Evolutionary conservation across 2,329 filamentous ascomycete species (phyloP), one percentile per base, ranked within the genome.

Genomic region (Annulohypoxylon truncatum): DNA sequence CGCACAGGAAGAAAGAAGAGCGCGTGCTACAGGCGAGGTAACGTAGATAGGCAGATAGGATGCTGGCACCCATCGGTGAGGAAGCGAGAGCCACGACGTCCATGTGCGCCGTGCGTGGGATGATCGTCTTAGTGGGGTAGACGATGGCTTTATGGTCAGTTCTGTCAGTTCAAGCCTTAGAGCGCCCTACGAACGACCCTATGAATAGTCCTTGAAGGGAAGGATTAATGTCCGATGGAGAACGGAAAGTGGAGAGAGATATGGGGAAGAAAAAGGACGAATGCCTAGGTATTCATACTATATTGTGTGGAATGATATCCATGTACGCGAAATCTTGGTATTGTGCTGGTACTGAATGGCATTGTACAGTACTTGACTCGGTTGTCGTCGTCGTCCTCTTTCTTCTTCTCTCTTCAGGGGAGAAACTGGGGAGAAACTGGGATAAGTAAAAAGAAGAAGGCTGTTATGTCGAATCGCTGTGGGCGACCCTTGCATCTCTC

Each of bases 51-150:
- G 31, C 57, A 54, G 68, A 59, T 63, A 47, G 46, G 29, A 70
- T 69, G 71, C 61, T 67, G 68, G 68, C 60, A 71, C 67, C 71
- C 72, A 73, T 74, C 72, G 71, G 72, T 73, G 71, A 74, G 67
- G 54, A 68, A 64, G 62, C 59, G 62, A 69, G 56, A 69, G 66
- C 58, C 63, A 70, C 58, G 65, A 61, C 58, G 64, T 68, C 58
- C 56, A 62, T 64, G 66, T 58, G 64, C 48, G 58, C 51, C 24
- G 44, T 48, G 55, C 58, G 51, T 60, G 60, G 48, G 66, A 69
- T 61, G 62, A 66, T 61, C 54, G 54, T 66, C 35, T 47, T 59
- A 33, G 66, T 61, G 62, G 64, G 52, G 66, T 65, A 65, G 52
- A 42, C 31, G 15, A 35, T 59, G 22, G 26, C 42, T 53, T 56